Base-by-base conservation (phyloP, 1,284 basidiomycete species). In the Trametes sp. region DNA sequence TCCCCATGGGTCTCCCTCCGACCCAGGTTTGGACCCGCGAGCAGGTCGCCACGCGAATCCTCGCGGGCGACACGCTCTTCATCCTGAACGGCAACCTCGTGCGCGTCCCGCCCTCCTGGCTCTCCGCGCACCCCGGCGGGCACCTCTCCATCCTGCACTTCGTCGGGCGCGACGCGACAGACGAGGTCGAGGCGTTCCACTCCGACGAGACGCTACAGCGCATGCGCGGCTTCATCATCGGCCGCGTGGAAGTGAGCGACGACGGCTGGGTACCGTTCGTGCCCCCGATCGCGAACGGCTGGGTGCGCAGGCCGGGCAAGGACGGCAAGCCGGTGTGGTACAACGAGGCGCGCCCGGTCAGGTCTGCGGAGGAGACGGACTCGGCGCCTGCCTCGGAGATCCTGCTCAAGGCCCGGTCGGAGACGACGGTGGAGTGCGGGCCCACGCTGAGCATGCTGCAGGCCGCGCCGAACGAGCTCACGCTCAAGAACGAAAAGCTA, bases 131-230 rank as follows among this genome's bases (percentile, higher is more conserved):
- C 75, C 97, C 97, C 0, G 98, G 97, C 46, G 96, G 97, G 57
- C 79, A 87, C 14, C 89, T 98, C 52, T 87, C 96, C 21, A 89
- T 99, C 64, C 87, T 98, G 29, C 98, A 99, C 79, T 98, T 97
- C 73, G 90, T 98, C 33, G 98, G 98, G 2, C 87, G 97, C 54
- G 96, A 99, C 75, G 97, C 96, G 0, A 88, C 91, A 3, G 94
- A 98, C 80, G 97, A 99, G 77, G 93, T 98, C 50, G 87, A 95
- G 66, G 97, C 95, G 13, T 98, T 95, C 78, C 97, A 99, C 75
- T 82, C 84, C 1, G 84, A 87, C 35, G 77, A 82, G 55, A 92
- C 95, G 45, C 79, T 88, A 57, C 61, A 64, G 61, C 78, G 80
- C 26, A 88, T 99, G 75, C 78, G 80, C 24, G 82, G 83, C 33